Percentiles rank a stretch among this genome's conserved stretches.
These are phyloP conservation scores for Ceratobasidium sp. DNA, from an alignment of 1,284 basidiomycete species.

Conservation along the genomic window DNA sequence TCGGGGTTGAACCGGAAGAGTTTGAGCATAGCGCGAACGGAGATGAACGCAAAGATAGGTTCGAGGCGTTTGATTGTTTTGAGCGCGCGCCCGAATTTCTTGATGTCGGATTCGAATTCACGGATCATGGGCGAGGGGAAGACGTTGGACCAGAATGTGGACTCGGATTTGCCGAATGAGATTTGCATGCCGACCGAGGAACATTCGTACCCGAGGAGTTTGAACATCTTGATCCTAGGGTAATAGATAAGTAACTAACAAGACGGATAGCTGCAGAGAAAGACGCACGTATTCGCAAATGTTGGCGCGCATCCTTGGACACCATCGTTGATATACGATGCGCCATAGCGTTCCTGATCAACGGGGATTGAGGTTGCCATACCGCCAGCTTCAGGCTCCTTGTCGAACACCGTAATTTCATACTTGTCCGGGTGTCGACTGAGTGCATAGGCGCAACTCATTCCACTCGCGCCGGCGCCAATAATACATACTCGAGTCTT, in stretches of 20 bases:
- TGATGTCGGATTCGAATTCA: constrained; percentile 64
- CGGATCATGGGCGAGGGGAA: constrained; percentile 67
- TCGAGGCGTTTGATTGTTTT: constrained; percentile 64
- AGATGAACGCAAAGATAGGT: constrained; percentile 66
- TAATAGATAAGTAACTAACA: constrained; percentile 66
- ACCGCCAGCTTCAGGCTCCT: constrained; percentile 64
- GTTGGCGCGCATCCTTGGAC: constrained; percentile 54
- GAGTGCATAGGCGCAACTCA: constrained; percentile 67
- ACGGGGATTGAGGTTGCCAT: constrained; percentile 68
- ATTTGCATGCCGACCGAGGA: constrained; percentile 69
- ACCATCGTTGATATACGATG: constrained; percentile 68
- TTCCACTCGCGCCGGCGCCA: constrained; percentile 64
- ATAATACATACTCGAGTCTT: constrained; percentile 61
- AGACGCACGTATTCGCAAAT: constrained; percentile 16
- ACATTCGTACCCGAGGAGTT: constrained; percentile 64
- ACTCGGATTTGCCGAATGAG: constrained; percentile 68
- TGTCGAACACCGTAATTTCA: constrained; percentile 66
- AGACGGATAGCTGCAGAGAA: constrained; percentile 49
- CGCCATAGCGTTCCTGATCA: constrained; percentile 61
- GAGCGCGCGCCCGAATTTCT: constrained; percentile 66
- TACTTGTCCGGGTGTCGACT: constrained; percentile 66
- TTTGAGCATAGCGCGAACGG: constrained; percentile 66
- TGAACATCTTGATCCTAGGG: constrained; percentile 68
- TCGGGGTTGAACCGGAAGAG: constrained; percentile 64
- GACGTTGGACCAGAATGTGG: constrained; percentile 71